These are phyloP conservation scores for Kodamaea sp. DNA, from an alignment of 1,139 yeast genomes.

Conservation along the genomic window DNA sequence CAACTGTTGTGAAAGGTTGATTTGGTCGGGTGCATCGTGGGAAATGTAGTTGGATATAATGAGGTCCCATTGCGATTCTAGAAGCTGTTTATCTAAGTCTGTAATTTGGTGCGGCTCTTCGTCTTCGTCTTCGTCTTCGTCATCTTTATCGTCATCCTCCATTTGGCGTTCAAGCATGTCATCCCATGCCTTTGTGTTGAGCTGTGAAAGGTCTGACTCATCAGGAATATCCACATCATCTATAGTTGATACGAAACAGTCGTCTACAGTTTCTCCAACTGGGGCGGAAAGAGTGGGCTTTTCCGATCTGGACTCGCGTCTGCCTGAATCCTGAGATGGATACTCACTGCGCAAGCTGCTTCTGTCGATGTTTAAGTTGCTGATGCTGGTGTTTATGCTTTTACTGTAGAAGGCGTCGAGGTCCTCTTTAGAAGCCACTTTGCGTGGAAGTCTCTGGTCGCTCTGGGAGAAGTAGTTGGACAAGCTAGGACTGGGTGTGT, in stretches of 20 bases:
- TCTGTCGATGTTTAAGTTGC: slow-evolving; percentile 5
- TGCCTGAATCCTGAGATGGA: too few relatives aligned
- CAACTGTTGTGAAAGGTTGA: slow-evolving; percentile 42
- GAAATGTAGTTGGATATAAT: slow-evolving; percentile 30
- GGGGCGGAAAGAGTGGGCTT: too few relatives aligned
- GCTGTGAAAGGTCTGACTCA: slow-evolving; percentile 5
- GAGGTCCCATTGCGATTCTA: slow-evolving; percentile 30
- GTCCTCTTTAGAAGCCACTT: slow-evolving; percentile 8
- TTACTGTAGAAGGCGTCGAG: slow-evolving; percentile 10
- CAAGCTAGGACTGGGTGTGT: slow-evolving; percentile 16
- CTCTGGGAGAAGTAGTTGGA: slow-evolving; percentile 2
- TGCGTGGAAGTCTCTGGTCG: slow-evolving; percentile 3
- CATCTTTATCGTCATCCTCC: slow-evolving; percentile 18
- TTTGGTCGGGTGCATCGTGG: slow-evolving; percentile 44
- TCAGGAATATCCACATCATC: slow-evolving; percentile 28
- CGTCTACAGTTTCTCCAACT: slow-evolving; percentile 5
- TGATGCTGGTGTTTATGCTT: slow-evolving; percentile 10
- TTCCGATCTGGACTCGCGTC: too few relatives aligned
- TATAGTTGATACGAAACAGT: slow-evolving; percentile 32
- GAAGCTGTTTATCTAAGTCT: slow-evolving; percentile 16
- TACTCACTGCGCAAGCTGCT: too few relatives aligned
- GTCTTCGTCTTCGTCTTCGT: slow-evolving; percentile 8
- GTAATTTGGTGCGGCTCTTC: slow-evolving; percentile 7
- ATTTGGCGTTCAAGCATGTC: slow-evolving; percentile 24
- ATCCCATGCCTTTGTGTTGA: slow-evolving; percentile 28